Percentiles rank a stretch among this genome's conserved stretches.
Evolutionary conservation across 2,329 filamentous ascomycete species (phyloP).

Genomic region (Orbilia javanica): DNA sequence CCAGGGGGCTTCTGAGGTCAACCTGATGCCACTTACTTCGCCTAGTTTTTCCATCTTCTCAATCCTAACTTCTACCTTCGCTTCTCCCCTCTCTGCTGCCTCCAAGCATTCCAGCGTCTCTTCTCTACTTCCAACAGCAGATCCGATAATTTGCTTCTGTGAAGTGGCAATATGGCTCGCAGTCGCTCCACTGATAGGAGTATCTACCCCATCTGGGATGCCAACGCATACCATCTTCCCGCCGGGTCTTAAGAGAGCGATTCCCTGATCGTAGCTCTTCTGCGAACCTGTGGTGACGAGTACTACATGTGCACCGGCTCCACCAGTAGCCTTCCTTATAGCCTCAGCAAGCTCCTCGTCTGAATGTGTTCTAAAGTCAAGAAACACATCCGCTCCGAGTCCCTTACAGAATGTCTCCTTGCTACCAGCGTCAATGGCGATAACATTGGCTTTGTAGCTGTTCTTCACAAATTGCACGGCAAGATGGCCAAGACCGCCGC

Average conservation of each 20-base stretch:
- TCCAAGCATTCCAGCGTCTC: conserved; percentile 40
- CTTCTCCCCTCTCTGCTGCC: conserved; percentile 42
- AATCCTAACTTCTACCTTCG: conserved; percentile 37
- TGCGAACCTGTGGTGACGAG: conserved; percentile 39
- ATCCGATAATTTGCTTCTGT: conserved; percentile 43
- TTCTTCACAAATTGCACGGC: conserved; percentile 61
- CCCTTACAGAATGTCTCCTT: conserved; percentile 60
- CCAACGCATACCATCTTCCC: conserved; percentile 51
- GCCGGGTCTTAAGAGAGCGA: conserved; percentile 21
- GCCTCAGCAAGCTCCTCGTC: conserved; percentile 56
- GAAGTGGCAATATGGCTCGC: conserved; percentile 40
- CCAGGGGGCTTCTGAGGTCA: not conserved
- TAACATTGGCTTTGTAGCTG: conserved; percentile 60
- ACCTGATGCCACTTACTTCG: conserved; percentile 8
- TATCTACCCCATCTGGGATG: conserved; percentile 50
- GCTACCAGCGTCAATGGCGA: conserved; percentile 61
- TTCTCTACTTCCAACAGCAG: conserved; percentile 36
- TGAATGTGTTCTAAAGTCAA: conserved; percentile 60
- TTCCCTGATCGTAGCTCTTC: conserved; percentile 46
- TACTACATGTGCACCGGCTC: conserved; percentile 37
- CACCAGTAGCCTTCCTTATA: conserved; percentile 59
- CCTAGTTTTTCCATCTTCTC: conserved; percentile 44
- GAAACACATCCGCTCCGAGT: conserved; percentile 61
- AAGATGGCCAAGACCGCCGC: conserved; percentile 62
- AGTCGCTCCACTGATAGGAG: conserved; percentile 32